A percentile compares a stretch with the other conserved stretches of the same genome.
phyloP scores from a whole-genome alignment of 2,329 filamentous ascomycete genomes.

The Phaeosphaeriaceae sp. region DNA sequence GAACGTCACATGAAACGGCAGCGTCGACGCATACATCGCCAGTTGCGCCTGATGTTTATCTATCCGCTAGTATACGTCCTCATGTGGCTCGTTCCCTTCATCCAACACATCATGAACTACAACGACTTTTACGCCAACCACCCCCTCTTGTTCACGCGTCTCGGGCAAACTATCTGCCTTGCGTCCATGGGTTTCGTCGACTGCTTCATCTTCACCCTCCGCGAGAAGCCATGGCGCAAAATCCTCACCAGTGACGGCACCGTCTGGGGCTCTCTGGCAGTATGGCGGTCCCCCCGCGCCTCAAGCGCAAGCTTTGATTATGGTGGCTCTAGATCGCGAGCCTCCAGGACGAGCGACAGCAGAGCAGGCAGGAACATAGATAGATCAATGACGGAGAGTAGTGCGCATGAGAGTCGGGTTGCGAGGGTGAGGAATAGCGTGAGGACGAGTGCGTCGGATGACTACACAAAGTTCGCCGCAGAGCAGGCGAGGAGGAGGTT shows the following conservation, averaged over 20 bases:
- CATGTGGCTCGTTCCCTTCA: conserved; percentile 76
- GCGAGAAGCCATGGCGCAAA: conserved; percentile 75
- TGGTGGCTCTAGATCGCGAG: neutral
- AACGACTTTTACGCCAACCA: conserved; percentile 58
- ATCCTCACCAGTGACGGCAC: conserved; percentile 55
- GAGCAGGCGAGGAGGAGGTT: conserved; percentile 49
- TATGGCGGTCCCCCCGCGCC: neutral
- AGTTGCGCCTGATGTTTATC: conserved; percentile 75
- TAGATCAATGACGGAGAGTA: neutral
- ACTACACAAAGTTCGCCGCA: conserved; percentile 35
- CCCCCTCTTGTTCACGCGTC: conserved; percentile 64
- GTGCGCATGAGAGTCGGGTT: neutral
- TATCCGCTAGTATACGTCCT: conserved; percentile 76
- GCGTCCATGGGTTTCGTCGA: conserved; percentile 72
- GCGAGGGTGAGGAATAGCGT: conserved; percentile 5
- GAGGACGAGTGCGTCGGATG: conserved; percentile 27
- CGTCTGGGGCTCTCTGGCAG: conserved; percentile 48
- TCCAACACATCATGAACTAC: conserved; percentile 68
- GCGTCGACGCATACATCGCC: conserved; percentile 67
- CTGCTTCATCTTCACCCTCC: conserved; percentile 69
- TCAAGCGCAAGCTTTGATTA: neutral
- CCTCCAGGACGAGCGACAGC: neutral
- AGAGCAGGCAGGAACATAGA: neutral
- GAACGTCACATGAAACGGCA: conserved; percentile 31
- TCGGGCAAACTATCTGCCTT: conserved; percentile 65